Conservation (phyloP, 495 filamentous ascomycete species). For the Ascodesmis nigricans region DNA sequence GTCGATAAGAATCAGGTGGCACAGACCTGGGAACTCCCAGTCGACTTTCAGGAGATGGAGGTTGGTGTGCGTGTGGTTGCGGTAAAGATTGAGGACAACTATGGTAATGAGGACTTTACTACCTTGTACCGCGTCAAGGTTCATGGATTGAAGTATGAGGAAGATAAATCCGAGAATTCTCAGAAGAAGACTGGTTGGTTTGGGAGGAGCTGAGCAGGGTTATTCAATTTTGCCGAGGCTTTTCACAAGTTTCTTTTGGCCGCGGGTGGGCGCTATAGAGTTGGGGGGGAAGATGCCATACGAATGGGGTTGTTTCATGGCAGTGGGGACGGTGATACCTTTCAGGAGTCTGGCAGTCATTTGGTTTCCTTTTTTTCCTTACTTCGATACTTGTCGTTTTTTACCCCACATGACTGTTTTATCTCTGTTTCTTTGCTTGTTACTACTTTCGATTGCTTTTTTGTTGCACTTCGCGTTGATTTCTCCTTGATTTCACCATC, state of each 20-base stretch:
- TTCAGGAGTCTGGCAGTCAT: too few species aligned
- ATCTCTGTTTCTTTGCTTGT: slow-evolving; percentile 3
- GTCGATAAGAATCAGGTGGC: slow-evolving; percentile 3
- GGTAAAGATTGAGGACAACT: slow-evolving; percentile 15
- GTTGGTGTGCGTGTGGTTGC: slow-evolving; percentile 11
- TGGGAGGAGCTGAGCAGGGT: background rate
- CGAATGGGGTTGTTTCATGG: slow-evolving; percentile 2
- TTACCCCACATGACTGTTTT: background rate
- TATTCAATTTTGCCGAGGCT: too few species aligned
- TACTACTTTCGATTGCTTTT: slow-evolving; percentile 6
- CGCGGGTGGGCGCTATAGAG: too few species aligned
- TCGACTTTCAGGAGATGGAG: slow-evolving; percentile 13
- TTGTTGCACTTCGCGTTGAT: slow-evolving; percentile 9
- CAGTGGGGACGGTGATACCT: background rate
- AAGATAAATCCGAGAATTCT: slow-evolving; percentile 1
- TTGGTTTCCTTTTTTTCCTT: too few species aligned
- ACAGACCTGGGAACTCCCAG: slow-evolving; percentile 11
- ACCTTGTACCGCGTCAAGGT: slow-evolving; percentile 19
- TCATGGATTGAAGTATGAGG: too few species aligned
- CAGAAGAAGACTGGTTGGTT: slow-evolving; percentile 3
- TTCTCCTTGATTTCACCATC: slow-evolving; percentile 4
- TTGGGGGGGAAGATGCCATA: slow-evolving; percentile 2
- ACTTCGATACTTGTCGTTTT: too few species aligned
- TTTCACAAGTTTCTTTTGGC: too few species aligned
- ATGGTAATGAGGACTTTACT: slow-evolving; percentile 18